Percentiles rank a stretch among this genome's conserved stretches.
These are phyloP conservation scores for Secale cereale DNA, from an alignment of 176 grass and related monocot species.

Conservation along the genomic window DNA sequence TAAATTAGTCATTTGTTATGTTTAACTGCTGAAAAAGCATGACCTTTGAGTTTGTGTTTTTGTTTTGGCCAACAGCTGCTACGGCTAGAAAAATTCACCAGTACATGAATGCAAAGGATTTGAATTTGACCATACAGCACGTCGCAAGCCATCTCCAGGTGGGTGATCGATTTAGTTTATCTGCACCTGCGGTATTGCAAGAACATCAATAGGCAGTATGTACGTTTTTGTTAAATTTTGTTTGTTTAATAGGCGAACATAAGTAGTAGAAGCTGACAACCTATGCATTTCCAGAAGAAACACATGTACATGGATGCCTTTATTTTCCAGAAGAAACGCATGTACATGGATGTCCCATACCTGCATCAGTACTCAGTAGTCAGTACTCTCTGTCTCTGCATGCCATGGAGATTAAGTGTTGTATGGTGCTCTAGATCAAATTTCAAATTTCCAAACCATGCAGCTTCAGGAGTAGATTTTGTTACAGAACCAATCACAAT, in stretches of 20 bases:
- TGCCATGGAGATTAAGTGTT: no score
- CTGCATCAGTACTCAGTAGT: no score
- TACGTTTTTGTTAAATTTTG: background rate
- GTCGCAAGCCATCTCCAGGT: slow-evolving; percentile 38
- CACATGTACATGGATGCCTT: no score
- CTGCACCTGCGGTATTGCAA: background rate
- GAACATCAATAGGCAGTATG: background rate
- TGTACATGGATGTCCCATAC: no score
- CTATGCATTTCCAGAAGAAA: no score
- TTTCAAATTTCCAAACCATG: no score
- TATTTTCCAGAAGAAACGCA: no score
- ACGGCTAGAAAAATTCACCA: background rate
- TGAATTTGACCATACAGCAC: slow-evolving; percentile 12
- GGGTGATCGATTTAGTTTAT: background rate
- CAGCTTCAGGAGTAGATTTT: no score
- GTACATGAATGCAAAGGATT: slow-evolving; percentile 22
- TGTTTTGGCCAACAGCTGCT: slow-evolving; percentile 15
- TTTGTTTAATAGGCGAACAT: background rate
- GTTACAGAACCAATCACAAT: no score
- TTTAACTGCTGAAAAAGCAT: slow-evolving; percentile 32
- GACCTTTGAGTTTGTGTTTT: background rate
- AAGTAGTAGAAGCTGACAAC: no score
- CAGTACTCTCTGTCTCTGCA: no score
- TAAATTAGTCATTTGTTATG: background rate
- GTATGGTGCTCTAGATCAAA: no score